Percentiles rank a stretch among this genome's conserved stretches.
Evolutionary conservation across 2,329 filamentous ascomycete genomes (phyloP).

Genomic region (Penicillium psychrosexuale): DNA sequence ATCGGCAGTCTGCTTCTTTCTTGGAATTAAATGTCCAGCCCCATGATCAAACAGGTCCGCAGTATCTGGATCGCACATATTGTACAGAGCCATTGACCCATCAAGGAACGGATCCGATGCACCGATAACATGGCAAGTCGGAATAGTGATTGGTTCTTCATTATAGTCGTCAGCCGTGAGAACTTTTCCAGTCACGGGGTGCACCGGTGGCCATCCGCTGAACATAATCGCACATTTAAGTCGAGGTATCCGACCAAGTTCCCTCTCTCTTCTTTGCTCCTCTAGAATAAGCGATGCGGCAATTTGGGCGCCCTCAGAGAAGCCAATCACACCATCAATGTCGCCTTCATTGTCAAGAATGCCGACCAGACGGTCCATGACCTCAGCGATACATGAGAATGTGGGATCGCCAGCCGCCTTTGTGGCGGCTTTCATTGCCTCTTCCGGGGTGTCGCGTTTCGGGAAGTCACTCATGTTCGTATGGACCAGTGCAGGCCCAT

Average conservation of each 20-base stretch:
- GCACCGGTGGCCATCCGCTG: slow-evolving; percentile 22
- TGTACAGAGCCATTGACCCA: slow-evolving; percentile 42
- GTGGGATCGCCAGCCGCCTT: slow-evolving; percentile 15
- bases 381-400: slow-evolving; percentile 10
- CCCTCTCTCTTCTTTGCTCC: slow-evolving; percentile 14
- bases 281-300: slow-evolving; percentile 25
- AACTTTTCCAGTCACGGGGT: slow-evolving; percentile 15
- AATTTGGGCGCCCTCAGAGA: slow-evolving; percentile 25
- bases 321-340: slow-evolving; percentile 27
- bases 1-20: slow-evolving; percentile 31
- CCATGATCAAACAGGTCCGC: slow-evolving; percentile 46
- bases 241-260: slow-evolving; percentile 14
- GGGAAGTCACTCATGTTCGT: slow-evolving; percentile 21
- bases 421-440: slow-evolving; percentile 14
- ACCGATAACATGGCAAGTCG: slow-evolving; percentile 33
- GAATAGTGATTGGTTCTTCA: slow-evolving; percentile 20
- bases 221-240: slow-evolving; percentile 26
- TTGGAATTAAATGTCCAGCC: slow-evolving; percentile 44
- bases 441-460: slow-evolving; percentile 18
- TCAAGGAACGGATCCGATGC: slow-evolving; percentile 42
- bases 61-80: slow-evolving; percentile 43
- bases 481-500: slow-evolving; percentile 5
- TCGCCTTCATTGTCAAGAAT: slow-evolving; percentile 20
- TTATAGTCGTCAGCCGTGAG: slow-evolving; percentile 18
- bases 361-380: slow-evolving; percentile 15